Conservation (phyloP, 306 rosid genomes). For the Cucumis sativus region Cucumber_9930_V3 NC_026656.2:22520001-22520500, state of each 20-base stretch:
- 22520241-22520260: slow-evolving; percentile 97
- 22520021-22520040: background rate
- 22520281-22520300: slow-evolving; percentile 97
- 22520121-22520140: background rate
- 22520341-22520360: background rate
- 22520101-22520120: background rate
- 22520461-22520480: slow-evolving; percentile 7
- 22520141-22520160: background rate
- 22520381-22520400: background rate
- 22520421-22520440: background rate
- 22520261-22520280: slow-evolving; percentile 99
- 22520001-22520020: background rate
- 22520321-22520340: background rate
- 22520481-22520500: background rate
- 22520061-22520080: background rate
- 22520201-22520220: background rate
- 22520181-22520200: background rate
- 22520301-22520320: slow-evolving; percentile 58
- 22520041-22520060: background rate
- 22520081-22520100: background rate
- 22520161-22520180: no score
- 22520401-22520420: background rate
- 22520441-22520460: background rate
- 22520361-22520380: background rate
- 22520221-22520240: slow-evolving; percentile 3